A percentile compares a stretch with the other conserved stretches of the same genome.
Evolutionary conservation across 2,329 filamentous ascomycete species (phyloP).

Genomic region (Xylariaceae sp.): DNA sequence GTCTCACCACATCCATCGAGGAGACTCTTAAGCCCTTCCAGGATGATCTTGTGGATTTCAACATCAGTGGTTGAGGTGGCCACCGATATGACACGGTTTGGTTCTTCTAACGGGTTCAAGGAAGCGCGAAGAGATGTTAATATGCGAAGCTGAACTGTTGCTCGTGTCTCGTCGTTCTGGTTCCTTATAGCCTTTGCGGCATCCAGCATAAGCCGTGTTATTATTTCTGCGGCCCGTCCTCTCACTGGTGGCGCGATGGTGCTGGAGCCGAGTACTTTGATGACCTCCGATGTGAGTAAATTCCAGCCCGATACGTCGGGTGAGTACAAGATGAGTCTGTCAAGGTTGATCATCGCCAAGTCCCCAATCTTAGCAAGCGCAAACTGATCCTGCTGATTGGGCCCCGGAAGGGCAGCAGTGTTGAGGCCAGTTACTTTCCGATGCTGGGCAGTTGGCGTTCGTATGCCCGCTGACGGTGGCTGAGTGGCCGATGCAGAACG

Average conservation of each 20-base stretch:
- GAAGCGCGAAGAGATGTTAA: slow-evolving; percentile 61
- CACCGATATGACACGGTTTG: slow-evolving; percentile 49
- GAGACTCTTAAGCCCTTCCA: slow-evolving; percentile 75
- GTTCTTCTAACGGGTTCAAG: slow-evolving; percentile 52
- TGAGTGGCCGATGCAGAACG: slow-evolving; percentile 35
- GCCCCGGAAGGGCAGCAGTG: slow-evolving; percentile 40
- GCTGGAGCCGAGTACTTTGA: slow-evolving; percentile 44
- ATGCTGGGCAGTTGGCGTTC: slow-evolving; percentile 34
- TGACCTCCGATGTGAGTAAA: slow-evolving; percentile 54
- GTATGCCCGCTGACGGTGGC: slow-evolving; percentile 30
- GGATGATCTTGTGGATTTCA: slow-evolving; percentile 72
- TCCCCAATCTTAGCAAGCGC: slow-evolving; percentile 70
- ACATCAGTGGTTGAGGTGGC: slow-evolving; percentile 60
- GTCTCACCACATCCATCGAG: slow-evolving; percentile 86
- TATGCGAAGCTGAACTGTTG: slow-evolving; percentile 65
- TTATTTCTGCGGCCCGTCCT: slow-evolving; percentile 57
- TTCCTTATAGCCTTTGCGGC: slow-evolving; percentile 51
- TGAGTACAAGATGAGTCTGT: slow-evolving; percentile 63
- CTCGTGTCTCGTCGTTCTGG: slow-evolving; percentile 46
- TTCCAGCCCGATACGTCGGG: slow-evolving; percentile 72
- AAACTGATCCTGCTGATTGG: slow-evolving; percentile 59
- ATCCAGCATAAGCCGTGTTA: slow-evolving; percentile 54
- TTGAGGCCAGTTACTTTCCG: slow-evolving; percentile 46
- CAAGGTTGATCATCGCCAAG: slow-evolving; percentile 67
- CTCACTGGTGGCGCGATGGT: slow-evolving; percentile 48